Base-by-base conservation (phyloP, 176 grass and related monocot genomes). In the Carex myosuroides region DNA sequence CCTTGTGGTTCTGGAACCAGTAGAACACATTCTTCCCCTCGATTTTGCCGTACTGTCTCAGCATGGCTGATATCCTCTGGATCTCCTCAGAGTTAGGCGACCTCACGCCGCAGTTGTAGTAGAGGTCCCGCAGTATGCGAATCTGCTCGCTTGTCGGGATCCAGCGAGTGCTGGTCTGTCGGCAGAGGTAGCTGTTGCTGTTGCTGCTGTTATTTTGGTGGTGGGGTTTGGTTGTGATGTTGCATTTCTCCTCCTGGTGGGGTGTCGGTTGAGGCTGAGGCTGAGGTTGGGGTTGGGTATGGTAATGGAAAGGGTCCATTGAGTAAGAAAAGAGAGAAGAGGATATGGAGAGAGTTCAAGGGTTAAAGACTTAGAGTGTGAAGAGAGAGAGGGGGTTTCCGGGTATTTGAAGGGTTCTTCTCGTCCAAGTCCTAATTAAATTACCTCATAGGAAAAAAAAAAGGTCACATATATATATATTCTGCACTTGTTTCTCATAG, bases 1-100 rank as follows among this genome's bases (percentile, higher is more conserved):
- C 96, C 93, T 99, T 99, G 88, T 99, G 96, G 86, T 99, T 99
- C 91, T 99, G 96, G 70, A 99, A 99, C 96, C 96, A 99, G 81
- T 99, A 99, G 85, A 99, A 99, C 37, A 99, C 96, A 80, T 99
- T 99, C 91, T 99, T 99, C 68, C 96, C 96, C 85, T 99, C 96
- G 80, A 99, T 95, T 74, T 89, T 88, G 83, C 96, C 93, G 74
- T 92, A 91, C 87, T 95, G 88, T 10, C 96, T 90, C 0, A 99
- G 90, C 64, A 87, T 85, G 22, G 85, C 88, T 3, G 96, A 91
- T 85, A 99, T 99, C 59, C 91, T 87, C 87, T 99, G 96, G 79
- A 99, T 99, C 89, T 99, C 93, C 63, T 99, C 96, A 37, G 91
- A 70, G 85, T 86, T 95, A 2, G 96, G 96, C 26, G 96, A 99